phyloP scores from a whole-genome alignment of 1,284 basidiomycete genomes.

The Ganoderma multipileum region DNA sequence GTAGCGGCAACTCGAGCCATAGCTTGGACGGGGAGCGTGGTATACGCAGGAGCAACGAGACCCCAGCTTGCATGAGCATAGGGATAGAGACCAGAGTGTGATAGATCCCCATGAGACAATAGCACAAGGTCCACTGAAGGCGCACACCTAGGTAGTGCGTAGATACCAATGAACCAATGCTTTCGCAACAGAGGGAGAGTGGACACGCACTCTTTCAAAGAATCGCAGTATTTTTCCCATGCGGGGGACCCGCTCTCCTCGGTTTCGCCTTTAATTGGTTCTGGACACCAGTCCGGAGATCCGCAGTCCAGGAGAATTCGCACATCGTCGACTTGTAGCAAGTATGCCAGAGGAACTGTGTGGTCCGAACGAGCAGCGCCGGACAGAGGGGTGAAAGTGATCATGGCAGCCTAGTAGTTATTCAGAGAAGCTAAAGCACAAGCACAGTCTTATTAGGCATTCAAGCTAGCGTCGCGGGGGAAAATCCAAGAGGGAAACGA shows the following conservation, averaged over 20 bases:
- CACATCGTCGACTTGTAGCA: constrained; percentile 95
- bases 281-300: constrained; percentile 84
- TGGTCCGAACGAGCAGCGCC: constrained; percentile 78
- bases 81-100: constrained; percentile 89
- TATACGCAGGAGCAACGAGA: constrained; percentile 92
- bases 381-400: constrained; percentile 91
- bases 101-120: constrained; percentile 92
- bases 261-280: constrained; percentile 47
- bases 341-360: constrained; percentile 78
- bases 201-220: constrained; percentile 66
- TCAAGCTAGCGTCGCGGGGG: neutral
- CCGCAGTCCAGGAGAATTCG: constrained; percentile 95
- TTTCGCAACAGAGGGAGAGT: neutral
- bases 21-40: constrained; percentile 94
- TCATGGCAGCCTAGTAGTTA: constrained; percentile 59
- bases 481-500: neutral
- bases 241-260: constrained; percentile 47
- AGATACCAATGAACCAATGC: neutral
- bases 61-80: constrained; percentile 91
- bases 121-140: constrained; percentile 86
- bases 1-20: constrained; percentile 92
- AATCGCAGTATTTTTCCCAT: constrained; percentile 70
- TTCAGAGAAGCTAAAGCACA: neutral
- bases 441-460: constrained; percentile 12
- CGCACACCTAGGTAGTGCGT: constrained; percentile 56